Conservation (phyloP, 148 eudicot genomes). For the Cornus kousa region DNA sequence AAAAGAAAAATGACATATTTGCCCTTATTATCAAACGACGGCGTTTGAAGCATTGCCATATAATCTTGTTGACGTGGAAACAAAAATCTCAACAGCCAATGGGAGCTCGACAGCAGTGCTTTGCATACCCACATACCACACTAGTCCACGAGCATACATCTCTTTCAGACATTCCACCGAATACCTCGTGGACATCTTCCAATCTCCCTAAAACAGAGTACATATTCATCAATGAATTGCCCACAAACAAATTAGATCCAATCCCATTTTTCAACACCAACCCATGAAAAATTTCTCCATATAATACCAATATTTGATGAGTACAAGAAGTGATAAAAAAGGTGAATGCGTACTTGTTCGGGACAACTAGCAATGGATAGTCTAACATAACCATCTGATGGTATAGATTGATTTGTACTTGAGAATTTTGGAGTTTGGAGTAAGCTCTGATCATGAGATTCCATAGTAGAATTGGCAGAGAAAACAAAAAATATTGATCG, state of each 20-base stretch:
- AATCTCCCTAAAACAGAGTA: slow-evolving; percentile 28
- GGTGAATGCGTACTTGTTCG: slow-evolving; percentile 67
- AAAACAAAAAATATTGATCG: slow-evolving; percentile 35
- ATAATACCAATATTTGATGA: slow-evolving; percentile 22
- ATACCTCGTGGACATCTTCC: slow-evolving; percentile 41
- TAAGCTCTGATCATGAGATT: slow-evolving; percentile 62
- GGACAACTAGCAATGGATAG: slow-evolving; percentile 21
- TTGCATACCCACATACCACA: slow-evolving; percentile 59
- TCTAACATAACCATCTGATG: slow-evolving; percentile 40
- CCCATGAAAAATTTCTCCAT: slow-evolving; percentile 57
- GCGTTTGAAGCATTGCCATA: too few species aligned
- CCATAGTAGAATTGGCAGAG: slow-evolving; percentile 56
- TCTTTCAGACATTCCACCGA: slow-evolving; percentile 50
- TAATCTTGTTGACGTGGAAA: too few species aligned
- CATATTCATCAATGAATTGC: slow-evolving; percentile 55
- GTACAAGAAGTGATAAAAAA: slow-evolving; percentile 63
- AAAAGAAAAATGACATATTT: too few species aligned
- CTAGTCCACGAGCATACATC: slow-evolving; percentile 70
- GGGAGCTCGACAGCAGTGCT: too few species aligned
- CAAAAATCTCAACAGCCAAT: too few species aligned
- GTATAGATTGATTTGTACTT: slow-evolving; percentile 41
- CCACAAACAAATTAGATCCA: slow-evolving; percentile 48
- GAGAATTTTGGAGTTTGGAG: slow-evolving; percentile 47
- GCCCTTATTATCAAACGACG: too few species aligned
- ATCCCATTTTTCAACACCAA: slow-evolving; percentile 47